A percentile compares a stretch with the other conserved stretches of the same genome.
Evolutionary conservation across 495 filamentous ascomycete species (phyloP).

Genomic region (Trichoderma orchidacearum): DNA sequence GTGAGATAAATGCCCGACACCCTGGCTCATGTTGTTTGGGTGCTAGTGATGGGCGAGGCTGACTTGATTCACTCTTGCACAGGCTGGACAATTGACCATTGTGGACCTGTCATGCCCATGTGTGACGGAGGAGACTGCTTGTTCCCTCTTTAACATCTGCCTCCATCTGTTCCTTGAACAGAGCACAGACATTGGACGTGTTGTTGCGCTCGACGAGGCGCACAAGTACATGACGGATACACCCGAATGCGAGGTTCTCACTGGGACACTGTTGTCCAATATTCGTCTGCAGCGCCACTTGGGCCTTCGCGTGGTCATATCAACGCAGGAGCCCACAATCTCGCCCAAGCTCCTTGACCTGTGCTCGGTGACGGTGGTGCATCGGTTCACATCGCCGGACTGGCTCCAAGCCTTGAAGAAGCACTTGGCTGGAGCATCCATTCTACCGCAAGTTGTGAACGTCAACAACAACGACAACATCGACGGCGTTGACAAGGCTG

Average conservation of each 20-base stretch:
- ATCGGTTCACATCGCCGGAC: constrained; percentile 57
- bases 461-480: constrained; percentile 1
- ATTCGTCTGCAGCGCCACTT: constrained; percentile 63
- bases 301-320: constrained; percentile 50
- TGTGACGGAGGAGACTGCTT: constrained; percentile 50
- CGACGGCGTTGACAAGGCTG: not conserved
- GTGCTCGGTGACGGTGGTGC: constrained; percentile 60
- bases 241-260: constrained; percentile 37
- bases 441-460: constrained; percentile 3
- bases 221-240: constrained; percentile 29
- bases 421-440: constrained; percentile 43
- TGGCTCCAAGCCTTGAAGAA: constrained; percentile 50
- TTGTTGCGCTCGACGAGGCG: constrained; percentile 26
- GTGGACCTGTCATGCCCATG: constrained; percentile 65
- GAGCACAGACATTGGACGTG: constrained; percentile 19
- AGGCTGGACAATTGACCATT: constrained; percentile 49
- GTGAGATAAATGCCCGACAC: constrained; percentile 2
- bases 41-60: not conserved
- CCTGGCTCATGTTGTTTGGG: not conserved
- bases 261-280: constrained; percentile 45
- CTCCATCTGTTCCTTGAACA: constrained; percentile 47
- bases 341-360: constrained; percentile 54
- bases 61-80: constrained; percentile 5
- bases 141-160: constrained; percentile 55
- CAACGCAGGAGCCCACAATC: constrained; percentile 72